Percentiles rank a stretch among this genome's conserved stretches.
Evolutionary conservation across 768 basidiomycete species (phyloP).

Genomic region (Rhodotorula paludigena): DNA sequence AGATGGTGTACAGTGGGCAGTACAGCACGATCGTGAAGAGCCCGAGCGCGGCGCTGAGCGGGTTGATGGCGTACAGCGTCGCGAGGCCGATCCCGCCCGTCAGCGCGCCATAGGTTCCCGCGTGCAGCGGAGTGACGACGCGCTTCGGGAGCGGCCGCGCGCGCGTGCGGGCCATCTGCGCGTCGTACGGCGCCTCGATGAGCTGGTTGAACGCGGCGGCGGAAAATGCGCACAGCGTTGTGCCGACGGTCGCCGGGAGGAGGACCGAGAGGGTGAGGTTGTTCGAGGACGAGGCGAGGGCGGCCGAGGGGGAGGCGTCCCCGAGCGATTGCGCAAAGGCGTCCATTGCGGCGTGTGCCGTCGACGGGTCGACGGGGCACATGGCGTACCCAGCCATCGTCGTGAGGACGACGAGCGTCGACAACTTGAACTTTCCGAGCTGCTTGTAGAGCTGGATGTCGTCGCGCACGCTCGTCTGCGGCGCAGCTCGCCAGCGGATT

Average conservation of each 20-base stretch:
- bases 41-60: conserved; percentile 76
- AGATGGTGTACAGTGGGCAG: conserved; percentile 83
- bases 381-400: conserved; percentile 89
- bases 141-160: conserved; percentile 77
- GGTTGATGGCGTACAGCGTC: conserved; percentile 74
- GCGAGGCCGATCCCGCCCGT: conserved; percentile 75
- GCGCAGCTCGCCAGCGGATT: conserved; percentile 34
- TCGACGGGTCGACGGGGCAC: conserved; percentile 74
- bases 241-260: conserved; percentile 80
- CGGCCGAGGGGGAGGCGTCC: conserved; percentile 1
- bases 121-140: conserved; percentile 79
- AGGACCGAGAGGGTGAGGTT: conserved; percentile 61
- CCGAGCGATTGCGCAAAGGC: conserved; percentile 38
- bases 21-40: conserved; percentile 80
- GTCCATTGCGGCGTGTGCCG: conserved; percentile 38
- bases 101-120: conserved; percentile 65
- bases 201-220: conserved; percentile 94
- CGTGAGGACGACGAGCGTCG: conserved; percentile 75
- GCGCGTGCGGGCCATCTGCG: conserved; percentile 90
- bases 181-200: conserved; percentile 90
- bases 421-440: conserved; percentile 54
- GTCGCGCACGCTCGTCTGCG: conserved; percentile 16
- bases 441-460: conserved; percentile 35
- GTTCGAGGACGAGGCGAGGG: conserved; percentile 10
- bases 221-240: conserved; percentile 81